Evolutionary conservation across 2,329 filamentous ascomycete genomes (phyloP).

Genomic region (Tothia fuscella): DNA sequence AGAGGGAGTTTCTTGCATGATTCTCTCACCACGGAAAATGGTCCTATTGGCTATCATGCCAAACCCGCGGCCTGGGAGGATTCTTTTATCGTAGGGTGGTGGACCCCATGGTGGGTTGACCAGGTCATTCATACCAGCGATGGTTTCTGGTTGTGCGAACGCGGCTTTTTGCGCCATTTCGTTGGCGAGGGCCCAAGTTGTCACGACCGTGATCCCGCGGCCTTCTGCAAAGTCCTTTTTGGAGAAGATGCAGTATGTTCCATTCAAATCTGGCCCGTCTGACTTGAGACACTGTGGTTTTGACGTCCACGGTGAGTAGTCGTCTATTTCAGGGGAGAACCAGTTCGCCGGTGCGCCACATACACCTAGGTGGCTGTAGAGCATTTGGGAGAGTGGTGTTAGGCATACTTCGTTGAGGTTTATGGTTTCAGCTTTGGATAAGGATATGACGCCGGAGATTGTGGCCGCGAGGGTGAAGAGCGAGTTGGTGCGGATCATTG

Average conservation of each 20-base stretch:
- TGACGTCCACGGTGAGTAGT: slow-evolving; percentile 3
- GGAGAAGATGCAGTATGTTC: slow-evolving; percentile 6
- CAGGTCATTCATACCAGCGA: slow-evolving; percentile 6
- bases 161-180: neutral
- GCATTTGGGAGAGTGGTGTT: neutral
- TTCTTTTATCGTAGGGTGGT: slow-evolving; percentile 3
- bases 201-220: slow-evolving; percentile 8
- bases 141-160: slow-evolving; percentile 5
- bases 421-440: neutral
- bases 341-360: slow-evolving; percentile 2
- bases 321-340: neutral
- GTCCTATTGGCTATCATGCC: slow-evolving; percentile 10
- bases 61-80: slow-evolving; percentile 6
- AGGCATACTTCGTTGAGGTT: slow-evolving; percentile 6
- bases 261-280: neutral
- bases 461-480: too few species aligned
- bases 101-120: slow-evolving; percentile 3
- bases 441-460: too few species aligned
- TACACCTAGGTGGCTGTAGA: neutral
- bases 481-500: too few species aligned
- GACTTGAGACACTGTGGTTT: neutral
- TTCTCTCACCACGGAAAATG: slow-evolving; percentile 6
- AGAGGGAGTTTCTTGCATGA: slow-evolving; percentile 10
- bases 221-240: slow-evolving; percentile 10
- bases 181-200: slow-evolving; percentile 1